Percentiles rank a stretch among this genome's conserved stretches.
These are phyloP conservation scores for Echeveria elegans DNA, from an alignment of 164 flowering plant genomes.

Conservation along the genomic window DNA sequence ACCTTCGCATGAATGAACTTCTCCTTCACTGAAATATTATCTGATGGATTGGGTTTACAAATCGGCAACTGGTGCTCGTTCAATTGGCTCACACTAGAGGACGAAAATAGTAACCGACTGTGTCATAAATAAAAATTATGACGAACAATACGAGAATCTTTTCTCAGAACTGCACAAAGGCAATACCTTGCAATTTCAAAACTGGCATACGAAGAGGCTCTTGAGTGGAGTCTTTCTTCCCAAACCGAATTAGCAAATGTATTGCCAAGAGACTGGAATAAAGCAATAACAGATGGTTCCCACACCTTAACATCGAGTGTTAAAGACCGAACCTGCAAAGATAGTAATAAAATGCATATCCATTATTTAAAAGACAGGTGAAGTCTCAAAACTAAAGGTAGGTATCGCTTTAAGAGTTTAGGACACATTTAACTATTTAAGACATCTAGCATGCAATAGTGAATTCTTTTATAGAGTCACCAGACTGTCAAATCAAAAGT, in stretches of 20 bases:
- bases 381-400: too few species aligned
- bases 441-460: neutral
- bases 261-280: slow-evolving; percentile 93
- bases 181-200: slow-evolving; percentile 46
- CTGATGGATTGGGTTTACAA: slow-evolving; percentile 55
- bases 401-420: neutral
- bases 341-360: slow-evolving; percentile 2
- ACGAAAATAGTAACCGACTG: neutral
- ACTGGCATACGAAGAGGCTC: slow-evolving; percentile 36
- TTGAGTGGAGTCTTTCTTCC: slow-evolving; percentile 72
- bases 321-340: slow-evolving; percentile 79
- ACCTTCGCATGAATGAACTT: slow-evolving; percentile 96
- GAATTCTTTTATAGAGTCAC: neutral
- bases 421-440: neutral
- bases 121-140: neutral
- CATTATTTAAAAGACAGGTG: neutral
- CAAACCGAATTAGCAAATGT: slow-evolving; percentile 87
- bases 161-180: neutral
- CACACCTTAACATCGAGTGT: slow-evolving; percentile 96
- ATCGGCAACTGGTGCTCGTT: slow-evolving; percentile 36
- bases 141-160: neutral
- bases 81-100: slow-evolving; percentile 40
- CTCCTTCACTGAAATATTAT: slow-evolving; percentile 78
- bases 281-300: slow-evolving; percentile 98
- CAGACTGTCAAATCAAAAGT: neutral